These are phyloP conservation scores for Amphicarpaea edgeworthii DNA, from an alignment of 306 rosid genomes.

Conservation along the genomic window DNA sequence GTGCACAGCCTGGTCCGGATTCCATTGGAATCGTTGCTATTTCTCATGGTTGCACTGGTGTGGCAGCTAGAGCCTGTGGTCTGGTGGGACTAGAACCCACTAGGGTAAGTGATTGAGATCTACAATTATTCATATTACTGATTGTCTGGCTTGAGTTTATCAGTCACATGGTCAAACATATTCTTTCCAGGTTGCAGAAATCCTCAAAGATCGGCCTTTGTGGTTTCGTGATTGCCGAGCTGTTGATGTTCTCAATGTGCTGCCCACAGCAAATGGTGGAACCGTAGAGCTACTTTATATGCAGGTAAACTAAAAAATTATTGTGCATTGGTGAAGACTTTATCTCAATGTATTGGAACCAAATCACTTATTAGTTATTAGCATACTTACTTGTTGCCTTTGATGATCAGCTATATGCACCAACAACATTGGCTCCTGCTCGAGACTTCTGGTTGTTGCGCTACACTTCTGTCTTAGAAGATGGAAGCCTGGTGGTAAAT, in stretches of 20 bases:
- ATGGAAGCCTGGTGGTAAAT: conserved; percentile 94
- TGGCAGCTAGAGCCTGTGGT: conserved; percentile 99
- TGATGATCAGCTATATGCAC: conserved; percentile 80
- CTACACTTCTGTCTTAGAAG: conserved; percentile 93
- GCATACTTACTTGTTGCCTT: conserved; percentile 15
- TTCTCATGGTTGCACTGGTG: conserved; percentile 99
- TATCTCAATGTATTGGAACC: not conserved
- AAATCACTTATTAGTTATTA: not conserved
- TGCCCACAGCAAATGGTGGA: conserved; percentile 97
- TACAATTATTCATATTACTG: not conserved
- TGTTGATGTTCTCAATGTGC: conserved; percentile 91
- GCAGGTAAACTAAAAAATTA: conserved; percentile 65
- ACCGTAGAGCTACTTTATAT: conserved; percentile 98
- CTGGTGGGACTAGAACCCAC: conserved; percentile 99
- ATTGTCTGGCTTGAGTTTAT: conserved; percentile 29
- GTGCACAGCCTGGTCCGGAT: conserved; percentile 99
- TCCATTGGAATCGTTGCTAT: conserved; percentile 99
- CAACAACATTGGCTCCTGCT: conserved; percentile 94
- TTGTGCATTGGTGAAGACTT: not conserved
- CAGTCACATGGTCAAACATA: conserved; percentile 38
- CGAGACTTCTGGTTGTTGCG: conserved; percentile 98
- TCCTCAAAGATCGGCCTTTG: conserved; percentile 95
- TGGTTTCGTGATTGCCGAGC: conserved; percentile 99
- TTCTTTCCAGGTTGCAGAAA: conserved; percentile 84
- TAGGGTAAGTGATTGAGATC: conserved; percentile 69